Conservation (phyloP, 2,329 filamentous ascomycete genomes). For the Colletotrichum orchidophilum region DNA sequence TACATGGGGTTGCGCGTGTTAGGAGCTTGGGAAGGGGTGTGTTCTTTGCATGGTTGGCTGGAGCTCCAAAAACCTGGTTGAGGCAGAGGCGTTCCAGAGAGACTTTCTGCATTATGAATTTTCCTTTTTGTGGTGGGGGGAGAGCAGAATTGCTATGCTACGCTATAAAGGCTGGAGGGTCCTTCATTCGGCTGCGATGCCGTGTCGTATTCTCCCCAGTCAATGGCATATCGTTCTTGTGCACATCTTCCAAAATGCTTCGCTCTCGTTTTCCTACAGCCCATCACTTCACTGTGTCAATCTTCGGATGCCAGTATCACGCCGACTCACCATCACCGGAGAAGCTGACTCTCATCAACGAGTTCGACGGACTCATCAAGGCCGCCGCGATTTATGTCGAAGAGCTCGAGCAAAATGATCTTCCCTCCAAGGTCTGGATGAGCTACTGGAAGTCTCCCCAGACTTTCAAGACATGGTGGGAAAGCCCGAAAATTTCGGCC, state of each 20-base stretch:
- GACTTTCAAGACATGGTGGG: slow-evolving; percentile 28
- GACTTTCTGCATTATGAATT: background rate
- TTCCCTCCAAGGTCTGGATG: slow-evolving; percentile 31
- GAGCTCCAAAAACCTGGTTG: background rate
- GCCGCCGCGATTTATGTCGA: slow-evolving; percentile 25
- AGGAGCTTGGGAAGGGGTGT: background rate
- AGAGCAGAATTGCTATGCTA: background rate
- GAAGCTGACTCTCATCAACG: slow-evolving; percentile 23
- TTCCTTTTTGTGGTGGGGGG: background rate
- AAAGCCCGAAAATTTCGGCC: slow-evolving; percentile 13
- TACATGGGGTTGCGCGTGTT: background rate
- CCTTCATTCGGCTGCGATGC: background rate
- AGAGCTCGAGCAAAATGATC: slow-evolving; percentile 30
- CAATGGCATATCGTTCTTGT: background rate
- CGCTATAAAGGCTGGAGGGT: background rate
- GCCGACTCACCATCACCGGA: slow-evolving; percentile 19
- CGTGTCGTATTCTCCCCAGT: background rate
- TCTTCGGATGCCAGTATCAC: slow-evolving; percentile 29
- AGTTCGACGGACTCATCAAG: slow-evolving; percentile 24
- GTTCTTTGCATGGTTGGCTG: background rate
- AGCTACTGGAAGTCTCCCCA: slow-evolving; percentile 29
- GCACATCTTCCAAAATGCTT: slow-evolving; percentile 15
- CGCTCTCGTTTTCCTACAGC: slow-evolving; percentile 28
- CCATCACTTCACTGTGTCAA: slow-evolving; percentile 30
- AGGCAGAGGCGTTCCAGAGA: background rate